Evolutionary conservation across 2,329 filamentous ascomycete genomes (phyloP).

Genomic region (Monosporascus sp.): DNA sequence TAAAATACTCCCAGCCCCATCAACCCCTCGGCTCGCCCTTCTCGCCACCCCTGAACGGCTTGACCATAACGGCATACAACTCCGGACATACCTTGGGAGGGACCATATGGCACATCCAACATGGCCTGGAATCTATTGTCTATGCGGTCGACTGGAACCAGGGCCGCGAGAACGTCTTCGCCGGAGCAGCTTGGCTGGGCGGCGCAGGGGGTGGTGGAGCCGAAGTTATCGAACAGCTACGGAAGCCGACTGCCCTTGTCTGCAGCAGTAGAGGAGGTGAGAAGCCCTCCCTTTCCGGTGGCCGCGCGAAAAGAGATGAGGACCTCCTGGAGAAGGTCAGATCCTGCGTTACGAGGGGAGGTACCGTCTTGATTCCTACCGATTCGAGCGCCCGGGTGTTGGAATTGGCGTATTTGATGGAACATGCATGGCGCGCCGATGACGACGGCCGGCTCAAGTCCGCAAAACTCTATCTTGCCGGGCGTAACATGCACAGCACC

Average conservation of each 20-base stretch:
- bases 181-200: conserved; percentile 89
- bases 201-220: conserved; percentile 74
- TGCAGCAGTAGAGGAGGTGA: conserved; percentile 83
- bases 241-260: conserved; percentile 87
- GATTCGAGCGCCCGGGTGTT: conserved; percentile 94
- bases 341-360: conserved; percentile 71
- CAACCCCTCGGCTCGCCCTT: conserved; percentile 83
- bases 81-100: conserved; percentile 93
- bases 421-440: conserved; percentile 81
- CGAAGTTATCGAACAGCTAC: conserved; percentile 88
- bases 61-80: conserved; percentile 95
- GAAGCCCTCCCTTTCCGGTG: conserved; percentile 62
- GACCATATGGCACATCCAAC: conserved; percentile 98
- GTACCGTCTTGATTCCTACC: conserved; percentile 87
- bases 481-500: conserved; percentile 79
- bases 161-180: conserved; percentile 89
- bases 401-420: conserved; percentile 85
- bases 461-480: conserved; percentile 73
- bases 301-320: conserved; percentile 78
- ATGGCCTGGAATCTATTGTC: conserved; percentile 92
- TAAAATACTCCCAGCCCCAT: conserved; percentile 96
- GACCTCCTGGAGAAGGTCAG: conserved; percentile 78
- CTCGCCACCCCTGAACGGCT: conserved; percentile 80
- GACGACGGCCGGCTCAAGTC: conserved; percentile 47
- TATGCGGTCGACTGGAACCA: conserved; percentile 99